Conservation (phyloP, 192 early-diverging fungal species). For the Rhizoclosmatium globosum region DNA sequence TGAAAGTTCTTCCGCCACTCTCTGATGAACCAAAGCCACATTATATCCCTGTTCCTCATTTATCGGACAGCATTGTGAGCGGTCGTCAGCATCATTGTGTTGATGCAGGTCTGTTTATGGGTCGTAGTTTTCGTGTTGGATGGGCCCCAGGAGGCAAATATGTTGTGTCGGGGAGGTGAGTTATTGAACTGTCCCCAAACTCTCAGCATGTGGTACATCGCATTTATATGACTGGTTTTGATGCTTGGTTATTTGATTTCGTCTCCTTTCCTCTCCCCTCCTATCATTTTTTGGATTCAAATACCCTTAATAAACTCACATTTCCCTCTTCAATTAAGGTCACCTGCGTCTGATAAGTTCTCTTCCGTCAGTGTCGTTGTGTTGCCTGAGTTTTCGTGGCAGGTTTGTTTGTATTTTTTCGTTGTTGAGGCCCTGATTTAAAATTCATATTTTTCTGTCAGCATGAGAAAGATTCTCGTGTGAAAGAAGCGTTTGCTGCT, state of each 20-base stretch:
- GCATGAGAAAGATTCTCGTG: not conserved
- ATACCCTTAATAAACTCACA: slow-evolving; percentile 4
- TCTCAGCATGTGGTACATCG: not conserved
- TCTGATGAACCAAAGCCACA: not conserved
- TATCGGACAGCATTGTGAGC: slow-evolving; percentile 8
- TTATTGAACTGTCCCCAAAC: not conserved
- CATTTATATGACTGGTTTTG: not conserved
- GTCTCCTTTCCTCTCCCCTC: not conserved
- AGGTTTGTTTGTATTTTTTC: slow-evolving; percentile 9
- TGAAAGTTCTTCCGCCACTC: not conserved
- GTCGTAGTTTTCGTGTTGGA: slow-evolving; percentile 82
- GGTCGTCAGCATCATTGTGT: slow-evolving; percentile 36
- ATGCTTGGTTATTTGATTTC: not conserved
- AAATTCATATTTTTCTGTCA: not conserved
- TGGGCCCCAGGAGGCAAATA: slow-evolving; percentile 84
- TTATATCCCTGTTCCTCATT: not conserved
- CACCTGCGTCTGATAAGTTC: not conserved
- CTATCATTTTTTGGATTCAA: not conserved
- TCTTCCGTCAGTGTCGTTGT: not conserved
- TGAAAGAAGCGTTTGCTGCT: not conserved
- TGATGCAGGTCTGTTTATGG: slow-evolving; percentile 83
- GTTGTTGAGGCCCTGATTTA: not conserved
- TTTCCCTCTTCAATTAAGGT: slow-evolving; percentile 4
- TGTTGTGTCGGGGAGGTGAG: slow-evolving; percentile 65
- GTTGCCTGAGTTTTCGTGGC: not conserved